Evolutionary conservation across 2,329 filamentous ascomycete genomes (phyloP), one percentile per base, ranked within the genome.

Genomic region (Chrysoporthe cubensis): DNA sequence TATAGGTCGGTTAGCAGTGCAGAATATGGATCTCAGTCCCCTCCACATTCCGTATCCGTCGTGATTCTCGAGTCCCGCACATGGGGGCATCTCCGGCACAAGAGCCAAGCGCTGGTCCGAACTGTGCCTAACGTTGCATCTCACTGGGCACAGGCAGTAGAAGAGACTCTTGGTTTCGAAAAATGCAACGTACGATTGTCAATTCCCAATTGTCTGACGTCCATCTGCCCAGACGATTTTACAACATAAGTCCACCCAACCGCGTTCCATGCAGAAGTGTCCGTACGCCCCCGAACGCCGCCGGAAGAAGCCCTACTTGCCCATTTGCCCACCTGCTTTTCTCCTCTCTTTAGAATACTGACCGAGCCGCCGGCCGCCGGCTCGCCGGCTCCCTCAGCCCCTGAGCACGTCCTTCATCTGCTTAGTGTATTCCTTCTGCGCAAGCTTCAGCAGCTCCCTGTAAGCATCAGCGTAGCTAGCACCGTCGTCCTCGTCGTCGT

Each of bases 381-480:
- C 26, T n/a, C 14, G 57, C 57, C 32, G 21, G n/a, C 5, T 42
- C 26, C 14, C 46, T 59, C 52, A 70, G 32, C 68, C 67, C 52
- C 61, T 58, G 21, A 70, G 62, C 14, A 70, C 69, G 26, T 67
- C 65, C 73, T 78, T 76, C 65, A 80, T 80, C 80, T 88, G 85
- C 80, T 85, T 88, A 72, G 80, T 79, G 74, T 82, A 83, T 83
- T 90, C 87, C 82, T 90, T 90, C 81, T 90, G 84, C 66, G 88
- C 84, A 62, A 88, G 81, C 83, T 90, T 90, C 72, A 88, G 84
- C 67, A 91, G 80, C 67, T 89, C 86, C 76, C 87, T 85, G 79
- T 90, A 91, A 58, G 83, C 82, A 75, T 90, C 88, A 71, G 81
- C 82, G 74, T 90, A 91, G 71, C 87, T 87, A 79, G 88, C 87